Evolutionary conservation across 345 rosid species (phyloP).

Genomic region (rapeseed (Brassica napus)): Da-Ae NC_063448.1:19288501-19289000

Average conservation of each 20-base stretch:
- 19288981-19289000: neutral
- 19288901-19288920: neutral
- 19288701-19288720: neutral
- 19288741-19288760: neutral
- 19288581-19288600: too few relatives aligned
- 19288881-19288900: neutral
- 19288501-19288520: too few relatives aligned
- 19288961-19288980: neutral
- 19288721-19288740: neutral
- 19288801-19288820: neutral
- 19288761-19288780: neutral
- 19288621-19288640: too few relatives aligned
- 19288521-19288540: too few relatives aligned
- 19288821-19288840: neutral
- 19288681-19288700: neutral
- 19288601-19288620: too few relatives aligned
- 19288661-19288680: neutral
- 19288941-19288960: neutral
- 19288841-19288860: neutral
- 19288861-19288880: too few relatives aligned
- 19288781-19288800: neutral
- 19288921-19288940: neutral
- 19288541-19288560: too few relatives aligned
- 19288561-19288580: too few relatives aligned
- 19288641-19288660: too few relatives aligned